Evolutionary conservation across 805 yeast genomes (phyloP).

Genomic region (Wickerhamomyces pijperi): DNA sequence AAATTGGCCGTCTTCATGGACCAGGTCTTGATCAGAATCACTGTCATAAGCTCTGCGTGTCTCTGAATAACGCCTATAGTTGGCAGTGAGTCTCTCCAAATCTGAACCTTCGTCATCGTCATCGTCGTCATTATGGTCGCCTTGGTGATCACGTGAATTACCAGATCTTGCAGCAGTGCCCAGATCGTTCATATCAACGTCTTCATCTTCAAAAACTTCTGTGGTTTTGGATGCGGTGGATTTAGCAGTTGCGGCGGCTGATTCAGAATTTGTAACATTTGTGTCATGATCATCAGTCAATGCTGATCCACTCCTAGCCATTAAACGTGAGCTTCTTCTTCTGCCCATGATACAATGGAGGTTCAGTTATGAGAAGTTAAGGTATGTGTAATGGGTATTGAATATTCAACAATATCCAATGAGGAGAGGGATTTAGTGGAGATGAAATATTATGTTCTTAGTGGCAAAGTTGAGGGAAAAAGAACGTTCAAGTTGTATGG

Average conservation of each 20-base stretch:
- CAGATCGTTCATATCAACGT: conserved; percentile 11
- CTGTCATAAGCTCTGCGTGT: conserved; percentile 8
- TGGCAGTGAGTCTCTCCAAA: conserved; percentile 29
- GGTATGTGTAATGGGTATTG: no score
- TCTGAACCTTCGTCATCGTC: conserved; percentile 21
- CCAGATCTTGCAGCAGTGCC: no score
- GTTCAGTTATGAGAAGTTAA: no score
- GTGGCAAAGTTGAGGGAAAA: no score
- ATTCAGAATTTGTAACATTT: not conserved
- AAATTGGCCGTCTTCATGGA: conserved; percentile 10
- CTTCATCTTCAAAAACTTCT: conserved; percentile 1
- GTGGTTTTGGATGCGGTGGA: not conserved
- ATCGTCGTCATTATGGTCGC: conserved; percentile 6
- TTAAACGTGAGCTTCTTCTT: conserved; percentile 3
- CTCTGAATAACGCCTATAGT: conserved; percentile 24
- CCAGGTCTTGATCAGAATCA: not conserved
- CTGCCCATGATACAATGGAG: conserved; percentile 3
- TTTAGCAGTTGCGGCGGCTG: not conserved
- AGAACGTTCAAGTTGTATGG: no score
- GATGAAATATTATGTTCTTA: no score
- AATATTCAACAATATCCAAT: no score
- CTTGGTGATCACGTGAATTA: no score
- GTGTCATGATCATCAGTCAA: not conserved
- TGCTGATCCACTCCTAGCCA: not conserved
- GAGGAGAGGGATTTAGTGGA: no score